These are phyloP conservation scores for Candida adriatica DNA, from an alignment of 805 yeast species.

Conservation along the genomic window DNA sequence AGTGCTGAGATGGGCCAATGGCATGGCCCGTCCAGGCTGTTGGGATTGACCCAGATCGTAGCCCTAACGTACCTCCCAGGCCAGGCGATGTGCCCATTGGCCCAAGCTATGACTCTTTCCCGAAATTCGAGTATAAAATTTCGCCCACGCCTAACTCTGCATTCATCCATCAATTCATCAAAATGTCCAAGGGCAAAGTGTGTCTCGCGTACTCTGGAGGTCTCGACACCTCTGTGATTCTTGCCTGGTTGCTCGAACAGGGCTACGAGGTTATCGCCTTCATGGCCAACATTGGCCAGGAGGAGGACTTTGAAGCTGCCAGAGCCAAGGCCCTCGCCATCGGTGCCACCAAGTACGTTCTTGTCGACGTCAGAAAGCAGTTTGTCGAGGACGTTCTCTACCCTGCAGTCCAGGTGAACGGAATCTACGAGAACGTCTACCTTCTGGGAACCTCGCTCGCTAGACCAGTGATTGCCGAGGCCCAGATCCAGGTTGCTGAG, in stretches of 20 bases:
- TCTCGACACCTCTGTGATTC: constrained; percentile 93
- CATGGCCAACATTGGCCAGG: constrained; percentile 98
- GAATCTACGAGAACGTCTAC: constrained; percentile 96
- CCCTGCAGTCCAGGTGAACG: constrained; percentile 98
- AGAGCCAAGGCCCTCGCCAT: constrained; percentile 92
- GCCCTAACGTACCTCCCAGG: too few relatives aligned
- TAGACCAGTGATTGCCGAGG: constrained; percentile 97
- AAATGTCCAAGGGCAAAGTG: constrained; percentile 98
- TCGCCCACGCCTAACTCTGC: not conserved
- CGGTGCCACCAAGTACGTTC: constrained; percentile 94
- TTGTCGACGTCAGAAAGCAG: constrained; percentile 91
- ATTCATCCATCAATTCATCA: too few relatives aligned
- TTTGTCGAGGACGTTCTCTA: constrained; percentile 84
- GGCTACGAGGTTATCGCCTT: constrained; percentile 98
- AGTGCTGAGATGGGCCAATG: too few relatives aligned
- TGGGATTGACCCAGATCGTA: too few relatives aligned
- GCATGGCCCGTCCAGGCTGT: too few relatives aligned
- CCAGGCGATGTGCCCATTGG: too few relatives aligned
- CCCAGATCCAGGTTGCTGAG: constrained; percentile 96
- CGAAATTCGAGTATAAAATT: not conserved
- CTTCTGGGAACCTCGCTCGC: constrained; percentile 96
- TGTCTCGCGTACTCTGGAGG: constrained; percentile 99
- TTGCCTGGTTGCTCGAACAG: constrained; percentile 96
- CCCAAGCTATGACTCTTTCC: constrained; percentile 3
- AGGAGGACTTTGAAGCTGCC: constrained; percentile 97